Evolutionary conservation across 495 filamentous ascomycete genomes (phyloP).

Genomic region (Umbilicaria muhlenbergii): DNA sequence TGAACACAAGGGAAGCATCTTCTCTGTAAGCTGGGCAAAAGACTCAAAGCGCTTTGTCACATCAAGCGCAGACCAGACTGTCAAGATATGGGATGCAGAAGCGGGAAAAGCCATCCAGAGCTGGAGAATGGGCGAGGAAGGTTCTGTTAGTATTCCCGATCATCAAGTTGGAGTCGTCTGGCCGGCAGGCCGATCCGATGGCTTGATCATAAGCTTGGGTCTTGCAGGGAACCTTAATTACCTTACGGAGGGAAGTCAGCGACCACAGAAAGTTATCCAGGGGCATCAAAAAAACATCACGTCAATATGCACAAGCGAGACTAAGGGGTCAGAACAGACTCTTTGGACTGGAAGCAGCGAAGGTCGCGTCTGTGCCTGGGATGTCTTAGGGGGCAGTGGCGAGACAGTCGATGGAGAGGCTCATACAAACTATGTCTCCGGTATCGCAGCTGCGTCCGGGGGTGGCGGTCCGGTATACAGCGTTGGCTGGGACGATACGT

Average conservation of each 20-base stretch:
- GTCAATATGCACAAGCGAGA: slow-evolving; percentile 35
- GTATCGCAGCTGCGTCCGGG: slow-evolving; percentile 42
- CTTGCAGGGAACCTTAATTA: slow-evolving; percentile 87
- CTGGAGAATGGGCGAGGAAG: slow-evolving; percentile 81
- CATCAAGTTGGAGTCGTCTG: slow-evolving; percentile 94
- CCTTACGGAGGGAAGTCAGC: slow-evolving; percentile 49
- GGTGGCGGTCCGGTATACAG: slow-evolving; percentile 53
- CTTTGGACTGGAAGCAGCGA: slow-evolving; percentile 86
- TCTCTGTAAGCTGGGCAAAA: slow-evolving; percentile 74
- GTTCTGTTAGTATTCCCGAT: slow-evolving; percentile 51
- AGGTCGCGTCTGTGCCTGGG: slow-evolving; percentile 72
- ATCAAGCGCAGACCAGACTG: slow-evolving; percentile 83
- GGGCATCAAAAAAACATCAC: slow-evolving; percentile 95
- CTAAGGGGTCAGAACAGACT: slow-evolving; percentile 30
- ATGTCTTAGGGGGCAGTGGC: slow-evolving; percentile 49
- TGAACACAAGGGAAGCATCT: slow-evolving; percentile 82
- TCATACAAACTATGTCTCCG: slow-evolving; percentile 71
- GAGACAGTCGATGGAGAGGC: slow-evolving; percentile 56
- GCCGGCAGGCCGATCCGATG: slow-evolving; percentile 71
- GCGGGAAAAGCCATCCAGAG: slow-evolving; percentile 56
- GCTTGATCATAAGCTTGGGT: slow-evolving; percentile 74
- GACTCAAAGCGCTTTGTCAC: slow-evolving; percentile 86
- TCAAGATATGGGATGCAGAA: slow-evolving; percentile 80
- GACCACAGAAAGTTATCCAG: slow-evolving; percentile 56
- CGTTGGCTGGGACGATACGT: slow-evolving; percentile 89